Percentiles rank a stretch among this genome's conserved stretches.
Evolutionary conservation across 208 protist genomes (phyloP).

Genomic region (Crithidia bombi): DNA sequence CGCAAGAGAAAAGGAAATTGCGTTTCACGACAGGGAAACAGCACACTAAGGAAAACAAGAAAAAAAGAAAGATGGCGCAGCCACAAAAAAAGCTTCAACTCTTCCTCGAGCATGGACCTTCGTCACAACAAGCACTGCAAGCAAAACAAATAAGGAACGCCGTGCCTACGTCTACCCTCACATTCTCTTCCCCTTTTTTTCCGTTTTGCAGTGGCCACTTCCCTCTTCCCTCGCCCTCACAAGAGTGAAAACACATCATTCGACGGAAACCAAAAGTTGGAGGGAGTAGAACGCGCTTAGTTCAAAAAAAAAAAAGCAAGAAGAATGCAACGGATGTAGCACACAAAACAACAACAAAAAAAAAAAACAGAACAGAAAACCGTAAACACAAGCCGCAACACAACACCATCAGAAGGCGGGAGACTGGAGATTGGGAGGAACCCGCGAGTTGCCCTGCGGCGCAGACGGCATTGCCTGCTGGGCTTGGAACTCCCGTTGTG

Average conservation of each 20-base stretch:
- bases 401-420: slow-evolving; percentile 7
- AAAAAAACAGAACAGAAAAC: slow-evolving; percentile 12
- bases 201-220: no score
- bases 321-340: background rate
- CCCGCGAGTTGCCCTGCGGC: background rate
- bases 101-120: no score
- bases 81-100: background rate
- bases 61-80: slow-evolving; percentile 6
- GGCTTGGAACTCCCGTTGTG: background rate
- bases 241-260: background rate
- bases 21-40: no score
- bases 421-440: background rate
- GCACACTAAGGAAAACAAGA: slow-evolving; percentile 3
- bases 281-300: background rate
- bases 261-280: background rate
- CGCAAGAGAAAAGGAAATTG: no score
- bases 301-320: background rate
- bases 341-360: background rate
- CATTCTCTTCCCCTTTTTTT: no score
- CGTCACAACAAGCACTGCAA: no score
- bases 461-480: slow-evolving; percentile 5
- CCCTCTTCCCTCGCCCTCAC: no score
- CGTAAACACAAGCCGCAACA: no score
- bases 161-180: no score
- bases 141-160: no score